Conservation (phyloP, 176 grass and related monocot species). For the Dactylis glomerata region DNA sequence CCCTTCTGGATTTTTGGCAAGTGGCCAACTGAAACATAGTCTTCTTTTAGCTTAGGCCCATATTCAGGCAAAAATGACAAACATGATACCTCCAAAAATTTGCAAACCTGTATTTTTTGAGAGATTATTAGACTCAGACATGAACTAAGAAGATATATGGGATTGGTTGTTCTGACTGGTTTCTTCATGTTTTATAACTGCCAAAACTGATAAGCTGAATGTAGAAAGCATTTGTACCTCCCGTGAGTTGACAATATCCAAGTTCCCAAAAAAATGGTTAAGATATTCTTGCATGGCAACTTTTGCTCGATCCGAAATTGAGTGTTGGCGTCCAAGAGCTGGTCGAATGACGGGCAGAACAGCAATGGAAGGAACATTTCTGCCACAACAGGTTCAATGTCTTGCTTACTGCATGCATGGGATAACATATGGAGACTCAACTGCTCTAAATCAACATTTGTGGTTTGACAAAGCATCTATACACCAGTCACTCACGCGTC, state of each 20-base stretch:
- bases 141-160: conserved; percentile 17
- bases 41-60: conserved; percentile 94
- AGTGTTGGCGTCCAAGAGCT: conserved; percentile 87
- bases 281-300: conserved; percentile 97
- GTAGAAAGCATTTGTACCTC: conserved; percentile 59
- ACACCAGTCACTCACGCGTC: neutral
- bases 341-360: conserved; percentile 93
- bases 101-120: conserved; percentile 75
- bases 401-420: conserved; percentile 59
- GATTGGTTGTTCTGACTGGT: neutral
- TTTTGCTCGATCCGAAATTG: conserved; percentile 86
- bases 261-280: conserved; percentile 92
- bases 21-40: conserved; percentile 89
- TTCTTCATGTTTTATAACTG: conserved; percentile 24
- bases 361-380: conserved; percentile 99
- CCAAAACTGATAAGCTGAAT: neutral
- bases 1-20: conserved; percentile 87
- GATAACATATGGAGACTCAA: conserved; percentile 56
- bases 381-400: conserved; percentile 63
- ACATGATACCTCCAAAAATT: conserved; percentile 91
- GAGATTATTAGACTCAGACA: neutral
- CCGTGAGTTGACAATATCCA: conserved; percentile 93
- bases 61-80: conserved; percentile 96
- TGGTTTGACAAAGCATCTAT: conserved; percentile 27
- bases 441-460: conserved; percentile 46